These are phyloP conservation scores for Erysimum pusillum DNA, from an alignment of 441 rosid species.

Conservation along the genomic window DNA sequence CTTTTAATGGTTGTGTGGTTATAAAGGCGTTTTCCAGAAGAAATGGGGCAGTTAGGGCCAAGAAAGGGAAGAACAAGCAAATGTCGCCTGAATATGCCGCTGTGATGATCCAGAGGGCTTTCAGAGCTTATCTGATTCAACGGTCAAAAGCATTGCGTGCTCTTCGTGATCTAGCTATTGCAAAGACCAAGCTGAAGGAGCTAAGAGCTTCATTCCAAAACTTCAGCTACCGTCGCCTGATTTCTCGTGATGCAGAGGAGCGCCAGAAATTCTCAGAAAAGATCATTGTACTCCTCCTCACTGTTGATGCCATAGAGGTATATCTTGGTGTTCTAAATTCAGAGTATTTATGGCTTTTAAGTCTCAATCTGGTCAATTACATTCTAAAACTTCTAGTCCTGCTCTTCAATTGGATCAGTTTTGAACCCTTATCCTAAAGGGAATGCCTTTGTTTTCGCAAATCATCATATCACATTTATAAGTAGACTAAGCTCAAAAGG, in stretches of 20 bases:
- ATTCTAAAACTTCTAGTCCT: neutral
- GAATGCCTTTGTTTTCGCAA: neutral
- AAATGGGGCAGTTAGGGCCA: conserved; percentile 55
- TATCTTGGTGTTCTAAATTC: neutral
- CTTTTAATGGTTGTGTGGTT: conserved; percentile 23
- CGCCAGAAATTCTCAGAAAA: conserved; percentile 79
- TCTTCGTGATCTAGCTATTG: conserved; percentile 85
- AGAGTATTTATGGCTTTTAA: neutral
- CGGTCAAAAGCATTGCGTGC: conserved; percentile 88
- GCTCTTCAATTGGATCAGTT: neutral
- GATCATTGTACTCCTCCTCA: conserved; percentile 90
- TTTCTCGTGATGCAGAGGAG: conserved; percentile 83
- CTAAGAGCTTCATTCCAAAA: conserved; percentile 78
- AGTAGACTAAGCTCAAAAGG: neutral
- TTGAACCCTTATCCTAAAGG: neutral
- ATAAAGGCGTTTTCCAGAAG: conserved; percentile 86
- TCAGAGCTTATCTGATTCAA: conserved; percentile 80
- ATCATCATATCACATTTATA: neutral
- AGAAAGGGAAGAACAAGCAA: conserved; percentile 82
- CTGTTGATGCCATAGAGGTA: conserved; percentile 98
- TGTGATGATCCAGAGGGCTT: conserved; percentile 74
- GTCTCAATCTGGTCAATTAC: neutral
- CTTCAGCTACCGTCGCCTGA: conserved; percentile 76
- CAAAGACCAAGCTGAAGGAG: conserved; percentile 91
- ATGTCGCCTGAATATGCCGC: conserved; percentile 83